These are phyloP conservation scores for Tetrahymena elliotti DNA, from an alignment of 73 alveolate species.

Conservation along the genomic window DNA sequence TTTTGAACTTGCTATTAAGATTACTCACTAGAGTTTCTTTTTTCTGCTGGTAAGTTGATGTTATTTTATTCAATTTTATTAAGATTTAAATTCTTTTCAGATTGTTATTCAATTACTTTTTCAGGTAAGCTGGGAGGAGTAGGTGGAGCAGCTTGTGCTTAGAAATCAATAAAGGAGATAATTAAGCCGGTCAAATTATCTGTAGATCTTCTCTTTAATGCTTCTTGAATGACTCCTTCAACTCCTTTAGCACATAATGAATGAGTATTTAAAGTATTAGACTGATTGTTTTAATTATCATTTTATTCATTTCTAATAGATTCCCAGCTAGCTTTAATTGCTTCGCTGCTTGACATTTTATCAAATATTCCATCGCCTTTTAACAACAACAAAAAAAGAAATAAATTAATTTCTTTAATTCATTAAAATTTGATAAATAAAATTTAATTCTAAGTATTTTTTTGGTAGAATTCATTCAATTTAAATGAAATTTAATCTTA, in stretches of 20 bases:
- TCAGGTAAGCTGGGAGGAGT: neutral
- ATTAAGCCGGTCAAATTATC: slow-evolving; percentile 87
- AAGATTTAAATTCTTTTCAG: neutral
- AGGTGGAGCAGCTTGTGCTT: neutral
- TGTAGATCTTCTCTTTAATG: slow-evolving; percentile 70
- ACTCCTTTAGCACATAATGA: slow-evolving; percentile 73
- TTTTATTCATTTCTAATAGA: neutral
- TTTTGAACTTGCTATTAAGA: neutral
- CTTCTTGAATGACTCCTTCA: slow-evolving; percentile 70
- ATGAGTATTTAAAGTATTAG: slow-evolving; percentile 40
- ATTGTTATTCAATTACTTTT: neutral
- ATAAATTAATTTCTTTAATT: too few species aligned
- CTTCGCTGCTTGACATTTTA: slow-evolving; percentile 77
- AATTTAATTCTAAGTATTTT: slow-evolving; percentile 1
- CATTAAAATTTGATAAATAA: neutral
- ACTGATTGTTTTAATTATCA: neutral
- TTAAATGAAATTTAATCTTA: neutral
- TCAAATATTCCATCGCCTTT: slow-evolving; percentile 92
- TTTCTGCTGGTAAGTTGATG: neutral
- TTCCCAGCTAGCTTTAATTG: slow-evolving; percentile 64
- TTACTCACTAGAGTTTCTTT: neutral
- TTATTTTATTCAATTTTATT: neutral
- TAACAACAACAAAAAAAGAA: too few species aligned
- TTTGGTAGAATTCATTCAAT: neutral
- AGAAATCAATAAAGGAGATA: slow-evolving; percentile 50